Evolutionary conservation across 1,139 yeast genomes (phyloP), one percentile per base, ranked within the genome.

Genomic region (Candida sp.): DNA sequence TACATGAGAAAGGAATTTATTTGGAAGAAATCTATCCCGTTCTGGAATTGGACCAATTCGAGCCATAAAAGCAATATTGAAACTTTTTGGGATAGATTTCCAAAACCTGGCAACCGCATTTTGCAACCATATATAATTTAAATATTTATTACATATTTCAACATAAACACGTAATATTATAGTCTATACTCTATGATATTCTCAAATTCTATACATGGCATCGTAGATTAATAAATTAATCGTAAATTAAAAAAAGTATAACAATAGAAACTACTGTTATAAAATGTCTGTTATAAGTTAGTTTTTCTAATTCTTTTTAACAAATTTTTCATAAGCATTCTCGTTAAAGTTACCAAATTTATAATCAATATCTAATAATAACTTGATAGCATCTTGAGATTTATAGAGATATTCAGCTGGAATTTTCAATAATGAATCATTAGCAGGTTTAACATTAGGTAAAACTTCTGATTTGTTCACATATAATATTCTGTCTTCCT

Each of bases 291-390:
- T 25, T 6, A 9, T 25, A 6, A 25, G 9, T 25, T 9, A 30
- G 19, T 12, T 50, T 52, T 37, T 4, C 19, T 34, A 34, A 39
- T 38, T 30, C 40, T 65, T 66, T 47, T 68, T 68, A 47, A 77
- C 72, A 53, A 74, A 81, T 55, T 72, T 72, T 49, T 66, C 59
- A 58, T 82, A 81, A 39, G 81, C 74, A 40, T 66, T 65, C 52
- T 70, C 69, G 56, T 78, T 73, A 63, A 82, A 81, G 56, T 72
- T 72, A 37, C 82, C 78, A 56, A 82, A 81, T 59, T 79, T 81
- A 60, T 79, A 79, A 58, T 81, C 86, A 52, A 81, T 67, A 56
- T 81, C 87, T 53, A 80, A 75, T 54, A 82, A 79, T 47, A 80
- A 72, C 59, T 79, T 81, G 40, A 82, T 75, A 15, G 83, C 73